These are phyloP conservation scores for Clonostachys chloroleuca DNA, from an alignment of 2,329 filamentous ascomycete genomes.

Conservation along the genomic window DNA sequence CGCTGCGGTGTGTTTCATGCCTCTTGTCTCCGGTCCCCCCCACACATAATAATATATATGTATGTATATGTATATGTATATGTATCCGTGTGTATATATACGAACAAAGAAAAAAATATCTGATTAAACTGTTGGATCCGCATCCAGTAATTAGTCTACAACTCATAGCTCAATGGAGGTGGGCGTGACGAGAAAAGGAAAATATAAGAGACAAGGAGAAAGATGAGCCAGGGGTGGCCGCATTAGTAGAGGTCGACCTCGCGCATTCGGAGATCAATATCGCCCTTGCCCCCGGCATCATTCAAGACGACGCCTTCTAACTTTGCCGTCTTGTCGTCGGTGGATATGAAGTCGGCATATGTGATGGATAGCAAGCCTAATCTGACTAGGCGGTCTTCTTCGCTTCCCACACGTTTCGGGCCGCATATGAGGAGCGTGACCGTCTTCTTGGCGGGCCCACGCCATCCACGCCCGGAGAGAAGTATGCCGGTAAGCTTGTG, in stretches of 20 bases:
- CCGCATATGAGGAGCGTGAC: background rate
- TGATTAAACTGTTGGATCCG: background rate
- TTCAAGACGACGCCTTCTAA: conserved; percentile 11
- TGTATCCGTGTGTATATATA: too few species aligned
- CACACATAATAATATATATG: too few species aligned
- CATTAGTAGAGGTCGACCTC: conserved; percentile 27
- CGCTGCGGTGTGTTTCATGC: too few species aligned
- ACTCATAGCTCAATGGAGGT: background rate
- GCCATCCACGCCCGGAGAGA: conserved; percentile 3
- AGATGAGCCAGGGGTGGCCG: background rate
- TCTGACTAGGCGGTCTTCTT: background rate
- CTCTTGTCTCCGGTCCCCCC: too few species aligned
- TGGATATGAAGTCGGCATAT: conserved; percentile 13
- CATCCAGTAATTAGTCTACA: background rate
- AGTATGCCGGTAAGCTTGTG: conserved; percentile 1
- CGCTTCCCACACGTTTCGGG: background rate
- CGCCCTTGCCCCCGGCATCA: conserved; percentile 8
- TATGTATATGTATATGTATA: too few species aligned
- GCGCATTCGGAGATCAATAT: conserved; percentile 17
- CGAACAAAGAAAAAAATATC: background rate
- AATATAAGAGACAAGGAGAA: background rate
- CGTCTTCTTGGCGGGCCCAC: background rate
- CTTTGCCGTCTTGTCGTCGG: conserved; percentile 11
- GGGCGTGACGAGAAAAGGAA: background rate
- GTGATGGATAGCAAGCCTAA: conserved; percentile 2